A percentile compares a stretch with the other conserved stretches of the same genome.
Evolutionary conservation across 2,329 filamentous ascomycete species (phyloP).

Genomic region (Hypocreales sp.): DNA sequence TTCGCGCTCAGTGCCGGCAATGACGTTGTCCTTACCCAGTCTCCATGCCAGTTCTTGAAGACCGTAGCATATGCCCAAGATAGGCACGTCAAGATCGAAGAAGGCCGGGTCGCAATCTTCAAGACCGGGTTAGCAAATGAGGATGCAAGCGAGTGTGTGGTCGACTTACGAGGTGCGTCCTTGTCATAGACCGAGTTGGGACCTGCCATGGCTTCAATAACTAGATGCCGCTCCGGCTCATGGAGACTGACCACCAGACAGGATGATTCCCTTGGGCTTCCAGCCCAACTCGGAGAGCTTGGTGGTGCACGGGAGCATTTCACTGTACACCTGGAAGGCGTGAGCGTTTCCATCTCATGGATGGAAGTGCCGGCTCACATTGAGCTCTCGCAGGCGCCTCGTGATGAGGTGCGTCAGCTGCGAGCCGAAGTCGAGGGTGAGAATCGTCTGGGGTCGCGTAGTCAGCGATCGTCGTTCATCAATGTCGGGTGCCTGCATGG

Average conservation of each 20-base stretch:
- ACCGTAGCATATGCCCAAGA: constrained; percentile 13
- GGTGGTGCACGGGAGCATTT: constrained; percentile 77
- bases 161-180: constrained; percentile 38
- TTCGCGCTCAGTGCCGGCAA: constrained; percentile 7
- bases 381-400: constrained; percentile 57
- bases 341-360: too few relatives aligned
- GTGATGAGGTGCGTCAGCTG: constrained; percentile 55
- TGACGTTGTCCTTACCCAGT: constrained; percentile 7
- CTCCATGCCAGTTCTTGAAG: constrained; percentile 50
- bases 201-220: too few relatives aligned
- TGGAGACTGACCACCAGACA: constrained; percentile 24
- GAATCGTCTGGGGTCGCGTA: constrained; percentile 36
- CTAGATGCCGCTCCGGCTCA: too few relatives aligned
- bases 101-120: constrained; percentile 55
- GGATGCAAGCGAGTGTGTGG: neutral
- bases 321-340: constrained; percentile 39
- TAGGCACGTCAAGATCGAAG: constrained; percentile 11
- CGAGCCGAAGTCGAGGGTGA: constrained; percentile 50
- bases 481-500: too few relatives aligned
- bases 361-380: too few relatives aligned
- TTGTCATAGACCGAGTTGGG: constrained; percentile 68
- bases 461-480: neutral
- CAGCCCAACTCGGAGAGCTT: constrained; percentile 62
- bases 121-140: constrained; percentile 4
- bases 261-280: constrained; percentile 71